A percentile compares a stretch with the other conserved stretches of the same genome.
Conservation (phyloP, 2,329 filamentous ascomycete species). For the Balansia obtecta region DNA sequence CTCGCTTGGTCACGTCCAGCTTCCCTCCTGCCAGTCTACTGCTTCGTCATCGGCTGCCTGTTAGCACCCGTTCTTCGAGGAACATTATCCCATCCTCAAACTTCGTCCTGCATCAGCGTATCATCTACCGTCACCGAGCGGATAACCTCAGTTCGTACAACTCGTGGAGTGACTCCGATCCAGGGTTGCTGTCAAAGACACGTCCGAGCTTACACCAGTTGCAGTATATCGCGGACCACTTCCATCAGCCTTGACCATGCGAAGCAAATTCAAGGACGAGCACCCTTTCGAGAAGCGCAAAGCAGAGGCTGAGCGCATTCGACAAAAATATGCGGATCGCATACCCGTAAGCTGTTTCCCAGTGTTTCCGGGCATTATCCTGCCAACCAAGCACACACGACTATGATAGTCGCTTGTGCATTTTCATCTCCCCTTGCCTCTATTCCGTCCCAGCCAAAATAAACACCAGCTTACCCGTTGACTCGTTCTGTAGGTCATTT, state of each 20-base stretch:
- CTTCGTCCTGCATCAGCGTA: not conserved
- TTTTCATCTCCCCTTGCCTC: not conserved
- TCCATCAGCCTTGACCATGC: slow-evolving; percentile 52
- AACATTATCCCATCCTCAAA: slow-evolving; percentile 9
- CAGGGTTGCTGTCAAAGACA: too few species aligned
- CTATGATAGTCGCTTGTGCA: not conserved
- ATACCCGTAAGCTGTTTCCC: slow-evolving; percentile 66
- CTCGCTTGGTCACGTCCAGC: slow-evolving; percentile 6
- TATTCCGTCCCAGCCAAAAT: not conserved
- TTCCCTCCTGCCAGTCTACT: slow-evolving; percentile 9
- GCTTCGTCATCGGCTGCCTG: slow-evolving; percentile 15
- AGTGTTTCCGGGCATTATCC: not conserved
- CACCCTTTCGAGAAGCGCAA: slow-evolving; percentile 99
- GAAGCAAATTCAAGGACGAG: slow-evolving; percentile 99
- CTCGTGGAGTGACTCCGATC: too few species aligned
- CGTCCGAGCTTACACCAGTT: not conserved
- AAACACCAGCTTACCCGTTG: not conserved
- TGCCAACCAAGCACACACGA: not conserved
- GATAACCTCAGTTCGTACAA: not conserved
- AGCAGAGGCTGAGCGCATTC: slow-evolving; percentile 98
- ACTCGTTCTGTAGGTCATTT: slow-evolving; percentile 63
- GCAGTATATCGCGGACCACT: not conserved
- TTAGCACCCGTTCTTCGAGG: slow-evolving; percentile 1
- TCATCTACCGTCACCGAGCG: not conserved
- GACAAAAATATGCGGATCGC: slow-evolving; percentile 96